These are phyloP conservation scores for Cornus controversa DNA, from an alignment of 148 eudicot genomes.

Conservation along the genomic window DNA sequence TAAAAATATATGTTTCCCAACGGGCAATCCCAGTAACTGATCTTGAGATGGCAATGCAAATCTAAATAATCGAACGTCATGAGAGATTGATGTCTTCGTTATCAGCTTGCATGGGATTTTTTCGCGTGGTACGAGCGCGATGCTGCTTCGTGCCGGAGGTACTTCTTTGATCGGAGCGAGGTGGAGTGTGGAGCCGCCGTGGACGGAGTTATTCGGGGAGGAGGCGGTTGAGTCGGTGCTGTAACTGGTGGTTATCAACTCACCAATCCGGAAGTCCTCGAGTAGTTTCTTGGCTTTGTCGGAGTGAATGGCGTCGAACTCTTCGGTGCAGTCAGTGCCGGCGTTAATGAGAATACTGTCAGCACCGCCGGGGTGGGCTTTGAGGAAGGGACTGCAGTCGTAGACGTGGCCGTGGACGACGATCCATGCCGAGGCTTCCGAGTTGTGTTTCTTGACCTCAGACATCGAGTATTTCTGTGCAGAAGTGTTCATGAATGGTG, in stretches of 20 bases:
- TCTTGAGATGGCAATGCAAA: constrained; percentile 68
- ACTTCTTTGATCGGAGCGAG: constrained; percentile 61
- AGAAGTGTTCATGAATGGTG: constrained; percentile 70
- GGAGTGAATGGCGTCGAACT: constrained; percentile 92
- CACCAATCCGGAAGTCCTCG: constrained; percentile 73
- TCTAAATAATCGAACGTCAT: constrained; percentile 64
- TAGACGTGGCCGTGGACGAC: constrained; percentile 77
- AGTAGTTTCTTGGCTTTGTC: constrained; percentile 75
- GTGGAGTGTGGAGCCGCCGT: constrained; percentile 36
- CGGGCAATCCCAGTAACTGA: constrained; percentile 73
- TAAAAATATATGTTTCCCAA: constrained; percentile 78
- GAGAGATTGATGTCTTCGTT: constrained; percentile 60
- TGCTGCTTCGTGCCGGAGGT: constrained; percentile 26
- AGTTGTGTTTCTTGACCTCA: constrained; percentile 69
- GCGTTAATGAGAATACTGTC: constrained; percentile 92
- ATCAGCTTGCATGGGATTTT: constrained; percentile 71
- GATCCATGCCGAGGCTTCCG: constrained; percentile 90
- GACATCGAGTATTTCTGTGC: constrained; percentile 62
- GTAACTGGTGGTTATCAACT: constrained; percentile 59
- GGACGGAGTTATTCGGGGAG: constrained; percentile 66
- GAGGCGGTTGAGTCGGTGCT: constrained; percentile 50
- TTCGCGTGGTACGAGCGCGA: constrained; percentile 64
- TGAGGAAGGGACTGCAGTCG: constrained; percentile 69
- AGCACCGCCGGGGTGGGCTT: constrained; percentile 87
- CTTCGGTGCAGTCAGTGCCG: constrained; percentile 90